A percentile compares a stretch with the other conserved stretches of the same genome.
Conservation (phyloP, 371 early-diverging fungal species). For the Syncephalis fuscata region DNA sequence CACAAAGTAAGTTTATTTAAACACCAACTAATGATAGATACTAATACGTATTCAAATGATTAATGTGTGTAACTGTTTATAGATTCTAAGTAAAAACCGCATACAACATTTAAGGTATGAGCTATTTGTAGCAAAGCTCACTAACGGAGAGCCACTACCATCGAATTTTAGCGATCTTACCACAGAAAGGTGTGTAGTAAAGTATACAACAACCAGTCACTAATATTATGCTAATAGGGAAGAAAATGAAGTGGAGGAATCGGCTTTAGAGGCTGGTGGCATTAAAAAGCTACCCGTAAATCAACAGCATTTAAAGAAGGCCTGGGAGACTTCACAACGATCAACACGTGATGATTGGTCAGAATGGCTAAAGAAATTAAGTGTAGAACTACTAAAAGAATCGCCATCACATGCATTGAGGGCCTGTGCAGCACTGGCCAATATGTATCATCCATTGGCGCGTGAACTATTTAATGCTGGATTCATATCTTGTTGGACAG, state of each 20-base stretch:
- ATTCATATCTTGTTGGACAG: slow-evolving; percentile 95
- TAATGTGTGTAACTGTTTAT: not conserved
- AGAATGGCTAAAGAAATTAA: slow-evolving; percentile 87
- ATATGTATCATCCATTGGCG: slow-evolving; percentile 66
- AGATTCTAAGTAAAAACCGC: slow-evolving; percentile 43
- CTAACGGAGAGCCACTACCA: slow-evolving; percentile 64
- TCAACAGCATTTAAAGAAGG: slow-evolving; percentile 70
- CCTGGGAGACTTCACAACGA: slow-evolving; percentile 85
- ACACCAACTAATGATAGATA: not conserved
- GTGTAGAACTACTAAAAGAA: slow-evolving; percentile 86
- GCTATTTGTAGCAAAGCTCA: slow-evolving; percentile 44
- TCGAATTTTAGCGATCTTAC: slow-evolving; percentile 20
- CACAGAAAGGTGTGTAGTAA: not conserved
- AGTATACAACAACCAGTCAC: not conserved
- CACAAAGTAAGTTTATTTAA: slow-evolving; percentile 25
- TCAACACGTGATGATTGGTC: slow-evolving; percentile 92
- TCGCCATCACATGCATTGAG: slow-evolving; percentile 91
- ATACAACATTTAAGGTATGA: slow-evolving; percentile 57
- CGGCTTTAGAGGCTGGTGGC: slow-evolving; percentile 14
- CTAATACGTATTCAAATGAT: not conserved
- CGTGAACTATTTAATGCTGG: slow-evolving; percentile 92
- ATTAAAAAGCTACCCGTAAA: slow-evolving; percentile 68
- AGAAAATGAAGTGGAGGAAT: slow-evolving; percentile 1
- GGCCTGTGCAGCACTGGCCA: slow-evolving; percentile 76
- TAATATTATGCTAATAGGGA: not conserved